phyloP scores from a whole-genome alignment of 1,139 yeast genomes.

The Chernovozyma aurita region DNA sequence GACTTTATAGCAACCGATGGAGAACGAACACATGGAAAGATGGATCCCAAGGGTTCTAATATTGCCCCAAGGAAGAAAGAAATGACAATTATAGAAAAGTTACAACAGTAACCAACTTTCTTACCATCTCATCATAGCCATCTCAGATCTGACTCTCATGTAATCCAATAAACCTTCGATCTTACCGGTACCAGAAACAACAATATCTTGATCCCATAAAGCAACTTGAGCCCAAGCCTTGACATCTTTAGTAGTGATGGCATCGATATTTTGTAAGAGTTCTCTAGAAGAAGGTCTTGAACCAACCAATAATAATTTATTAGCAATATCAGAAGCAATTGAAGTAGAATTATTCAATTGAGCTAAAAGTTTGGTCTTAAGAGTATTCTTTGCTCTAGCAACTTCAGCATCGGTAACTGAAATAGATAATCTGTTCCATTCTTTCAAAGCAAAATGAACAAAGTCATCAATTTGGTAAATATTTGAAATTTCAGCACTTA shows the following conservation, averaged over 20 bases:
- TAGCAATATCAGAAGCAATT: slow-evolving; percentile 56
- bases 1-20: too few species aligned
- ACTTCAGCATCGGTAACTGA: slow-evolving; percentile 75
- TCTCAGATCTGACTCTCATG: slow-evolving; percentile 80
- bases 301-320: slow-evolving; percentile 56
- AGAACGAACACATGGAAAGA: too few species aligned
- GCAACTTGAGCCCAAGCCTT: slow-evolving; percentile 70
- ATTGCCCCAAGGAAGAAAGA: too few species aligned
- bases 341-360: slow-evolving; percentile 44
- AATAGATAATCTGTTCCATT: slow-evolving; percentile 80
- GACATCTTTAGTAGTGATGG: slow-evolving; percentile 55
- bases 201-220: slow-evolving; percentile 83
- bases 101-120: neutral
- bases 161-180: slow-evolving; percentile 79
- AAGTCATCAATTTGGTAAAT: slow-evolving; percentile 63
- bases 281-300: slow-evolving; percentile 58
- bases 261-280: slow-evolving; percentile 58
- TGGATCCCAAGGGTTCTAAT: too few species aligned
- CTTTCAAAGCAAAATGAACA: slow-evolving; percentile 72
- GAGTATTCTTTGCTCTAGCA: slow-evolving; percentile 68
- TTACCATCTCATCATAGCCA: slow-evolving; percentile 78
- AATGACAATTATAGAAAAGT: too few species aligned
- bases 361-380: slow-evolving; percentile 57
- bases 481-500: slow-evolving; percentile 61
- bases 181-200: slow-evolving; percentile 78